These are phyloP conservation scores for Anthracocystis panici-leucophaei DNA, from an alignment of 1,284 basidiomycete species.

Conservation along the genomic window DNA sequence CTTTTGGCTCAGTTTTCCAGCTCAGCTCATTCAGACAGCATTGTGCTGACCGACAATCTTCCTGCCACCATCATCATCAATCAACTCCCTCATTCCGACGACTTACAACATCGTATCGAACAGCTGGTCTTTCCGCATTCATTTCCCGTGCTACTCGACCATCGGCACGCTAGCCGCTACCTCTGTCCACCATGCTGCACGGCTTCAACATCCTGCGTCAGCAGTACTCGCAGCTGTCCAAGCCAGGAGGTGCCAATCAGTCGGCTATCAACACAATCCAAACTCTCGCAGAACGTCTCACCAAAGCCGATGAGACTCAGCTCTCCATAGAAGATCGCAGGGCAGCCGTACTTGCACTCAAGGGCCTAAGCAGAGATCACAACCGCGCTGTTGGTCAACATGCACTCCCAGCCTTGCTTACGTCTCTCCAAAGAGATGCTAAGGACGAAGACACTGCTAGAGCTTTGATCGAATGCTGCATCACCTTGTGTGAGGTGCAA, in stretches of 20 bases:
- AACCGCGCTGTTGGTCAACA: slow-evolving; percentile 73
- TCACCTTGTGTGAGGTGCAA: slow-evolving; percentile 59
- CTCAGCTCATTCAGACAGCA: too few species aligned
- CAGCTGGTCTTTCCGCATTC: too few species aligned
- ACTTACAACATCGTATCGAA: too few species aligned
- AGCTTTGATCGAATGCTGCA: slow-evolving; percentile 57
- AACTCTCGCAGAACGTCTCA: slow-evolving; percentile 85
- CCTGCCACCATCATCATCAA: too few species aligned
- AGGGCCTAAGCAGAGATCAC: slow-evolving; percentile 90
- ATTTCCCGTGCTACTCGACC: neutral
- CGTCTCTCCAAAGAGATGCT: slow-evolving; percentile 50
- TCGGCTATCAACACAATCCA: slow-evolving; percentile 85
- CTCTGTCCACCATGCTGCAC: slow-evolving; percentile 60
- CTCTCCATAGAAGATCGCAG: slow-evolving; percentile 78
- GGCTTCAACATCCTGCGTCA: slow-evolving; percentile 66
- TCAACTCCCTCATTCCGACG: too few species aligned
- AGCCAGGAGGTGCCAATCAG: slow-evolving; percentile 72
- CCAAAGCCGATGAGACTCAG: slow-evolving; percentile 38
- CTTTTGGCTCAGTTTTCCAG: too few species aligned
- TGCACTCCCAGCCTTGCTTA: slow-evolving; percentile 56
- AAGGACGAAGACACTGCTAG: slow-evolving; percentile 61
- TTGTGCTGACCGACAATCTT: too few species aligned
- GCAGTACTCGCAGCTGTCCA: slow-evolving; percentile 65
- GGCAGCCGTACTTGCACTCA: slow-evolving; percentile 89
- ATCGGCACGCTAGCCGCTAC: slow-evolving; percentile 1